Evolutionary conservation across 495 filamentous ascomycete species (phyloP), one percentile per base, ranked within the genome.

Genomic region (Talaromyces ruber): DNA sequence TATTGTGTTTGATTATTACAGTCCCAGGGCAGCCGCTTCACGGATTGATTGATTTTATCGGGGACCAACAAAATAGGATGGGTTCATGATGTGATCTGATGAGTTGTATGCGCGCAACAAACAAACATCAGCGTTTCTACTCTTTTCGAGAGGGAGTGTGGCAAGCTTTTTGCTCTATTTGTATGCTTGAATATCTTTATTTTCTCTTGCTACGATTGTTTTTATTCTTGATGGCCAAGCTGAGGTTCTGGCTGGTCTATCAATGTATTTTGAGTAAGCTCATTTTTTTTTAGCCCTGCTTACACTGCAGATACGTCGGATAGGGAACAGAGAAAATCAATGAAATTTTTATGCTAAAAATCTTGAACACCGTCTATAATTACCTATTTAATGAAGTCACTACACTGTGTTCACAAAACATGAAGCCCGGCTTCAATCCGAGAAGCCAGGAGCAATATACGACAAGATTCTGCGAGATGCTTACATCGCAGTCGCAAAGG

Each of bases 371-470:
- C n/a, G n/a, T 28, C 11, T 14, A 11, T 22, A 54, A 54, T 54
- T 26, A 24, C 8, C 34, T 4, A 39, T 39, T 39, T 4, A 5
- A 16, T 16, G 5, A 5, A 39, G 34, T n/a, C 14, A 12, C 14
- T 39, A 39, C 12, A 39, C 14, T 4, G 60, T 70, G 45, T 82
- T 77, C 69, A 63, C 74, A 22, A 65, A 72, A 22, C 68, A 79
- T 8, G 81, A 84, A 65, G 58, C 60, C 45, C 61, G 67, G 5
- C 77, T 84, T 60, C 76, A 87, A 68, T 57, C 32, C 18, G 62
- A 69, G 1, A 75, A 82, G 4, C 87, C 87, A 0, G 68, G 67
- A 4, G 75, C 84, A 51, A 75, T 75, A 1, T 92, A 91, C 79
- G 72, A 76, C 32, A 66, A 76, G n/a, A 72, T 88, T 60, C 79